Conservation (phyloP, 208 protist genomes). For the Acanthamoeba healyi region DNA sequence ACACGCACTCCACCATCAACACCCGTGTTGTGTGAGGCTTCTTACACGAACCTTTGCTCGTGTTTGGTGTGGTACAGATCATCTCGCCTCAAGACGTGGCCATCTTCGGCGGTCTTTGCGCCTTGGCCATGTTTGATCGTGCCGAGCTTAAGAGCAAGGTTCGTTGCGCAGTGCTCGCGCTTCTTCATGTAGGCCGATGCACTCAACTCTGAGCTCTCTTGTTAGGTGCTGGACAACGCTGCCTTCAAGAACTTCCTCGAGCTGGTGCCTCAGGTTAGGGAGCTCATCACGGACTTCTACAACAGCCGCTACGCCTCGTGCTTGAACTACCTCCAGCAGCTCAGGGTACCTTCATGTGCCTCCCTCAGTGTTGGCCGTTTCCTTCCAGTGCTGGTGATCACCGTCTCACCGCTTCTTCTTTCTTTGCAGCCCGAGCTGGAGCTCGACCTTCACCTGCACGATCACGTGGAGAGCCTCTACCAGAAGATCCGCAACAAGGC, state of each 20-base stretch:
- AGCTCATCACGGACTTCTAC: constrained; percentile 88
- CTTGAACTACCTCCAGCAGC: constrained; percentile 82
- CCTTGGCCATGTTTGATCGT: constrained; percentile 91
- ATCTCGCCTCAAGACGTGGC: constrained; percentile 89
- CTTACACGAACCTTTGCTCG: too few species aligned
- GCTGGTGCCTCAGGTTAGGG: constrained; percentile 86
- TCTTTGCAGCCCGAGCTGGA: constrained; percentile 78
- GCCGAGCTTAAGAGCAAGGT: constrained; percentile 84
- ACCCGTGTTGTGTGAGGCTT: background rate
- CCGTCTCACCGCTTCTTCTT: background rate
- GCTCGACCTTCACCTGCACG: constrained; percentile 89
- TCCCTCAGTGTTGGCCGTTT: background rate
- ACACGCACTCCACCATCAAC: too few species aligned
- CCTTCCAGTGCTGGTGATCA: background rate
- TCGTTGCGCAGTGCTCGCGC: background rate
- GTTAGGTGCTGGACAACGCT: constrained; percentile 87
- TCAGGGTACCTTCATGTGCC: constrained; percentile 74
- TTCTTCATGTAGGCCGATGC: background rate
- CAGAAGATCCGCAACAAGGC: constrained; percentile 86
- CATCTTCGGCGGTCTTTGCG: constrained; percentile 89
- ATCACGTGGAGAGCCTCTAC: constrained; percentile 86
- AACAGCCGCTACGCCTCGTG: constrained; percentile 87
- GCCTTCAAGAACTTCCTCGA: constrained; percentile 90
- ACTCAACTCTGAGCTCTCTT: background rate
- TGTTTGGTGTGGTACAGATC: too few species aligned